Conservation (phyloP, 495 filamentous ascomycete genomes). For the Oidiodendron maius region DNA sequence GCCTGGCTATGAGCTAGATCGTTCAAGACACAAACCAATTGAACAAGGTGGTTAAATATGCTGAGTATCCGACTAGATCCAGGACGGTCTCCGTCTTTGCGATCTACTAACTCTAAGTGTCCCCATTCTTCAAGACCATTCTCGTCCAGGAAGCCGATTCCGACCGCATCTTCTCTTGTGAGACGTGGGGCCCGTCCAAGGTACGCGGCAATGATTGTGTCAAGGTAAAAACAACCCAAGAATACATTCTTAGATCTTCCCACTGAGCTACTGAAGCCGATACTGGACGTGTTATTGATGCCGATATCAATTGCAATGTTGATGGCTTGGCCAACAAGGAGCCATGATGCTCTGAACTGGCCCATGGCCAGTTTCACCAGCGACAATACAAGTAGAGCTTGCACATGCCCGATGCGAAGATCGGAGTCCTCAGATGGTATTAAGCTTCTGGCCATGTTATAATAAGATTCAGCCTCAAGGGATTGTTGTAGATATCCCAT, state of each 20-base stretch:
- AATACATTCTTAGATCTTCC: conserved; percentile 43
- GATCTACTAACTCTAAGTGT: too few species aligned
- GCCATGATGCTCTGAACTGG: too few species aligned
- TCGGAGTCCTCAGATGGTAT: too few species aligned
- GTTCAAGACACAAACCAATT: too few species aligned
- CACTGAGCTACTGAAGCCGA: background rate
- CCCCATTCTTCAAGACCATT: conserved; percentile 72
- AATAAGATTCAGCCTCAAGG: background rate
- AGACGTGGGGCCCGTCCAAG: conserved; percentile 48
- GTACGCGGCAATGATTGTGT: conserved; percentile 56
- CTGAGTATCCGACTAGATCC: too few species aligned
- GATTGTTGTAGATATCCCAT: too few species aligned
- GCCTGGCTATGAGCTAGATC: too few species aligned
- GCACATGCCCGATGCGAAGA: too few species aligned
- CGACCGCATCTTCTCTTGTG: conserved; percentile 36
- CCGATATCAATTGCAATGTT: background rate
- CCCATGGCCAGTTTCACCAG: too few species aligned
- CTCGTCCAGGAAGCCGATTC: conserved; percentile 45
- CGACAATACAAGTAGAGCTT: too few species aligned
- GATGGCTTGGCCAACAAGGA: background rate
- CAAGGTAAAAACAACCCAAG: conserved; percentile 59
- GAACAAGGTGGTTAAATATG: too few species aligned
- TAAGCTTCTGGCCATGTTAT: background rate
- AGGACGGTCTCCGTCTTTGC: too few species aligned
- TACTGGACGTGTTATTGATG: background rate